A percentile compares a stretch with the other conserved stretches of the same genome.
These are phyloP conservation scores for Lanmaoa rubissima DNA, from an alignment of 768 basidiomycete species.

Conservation along the genomic window DNA sequence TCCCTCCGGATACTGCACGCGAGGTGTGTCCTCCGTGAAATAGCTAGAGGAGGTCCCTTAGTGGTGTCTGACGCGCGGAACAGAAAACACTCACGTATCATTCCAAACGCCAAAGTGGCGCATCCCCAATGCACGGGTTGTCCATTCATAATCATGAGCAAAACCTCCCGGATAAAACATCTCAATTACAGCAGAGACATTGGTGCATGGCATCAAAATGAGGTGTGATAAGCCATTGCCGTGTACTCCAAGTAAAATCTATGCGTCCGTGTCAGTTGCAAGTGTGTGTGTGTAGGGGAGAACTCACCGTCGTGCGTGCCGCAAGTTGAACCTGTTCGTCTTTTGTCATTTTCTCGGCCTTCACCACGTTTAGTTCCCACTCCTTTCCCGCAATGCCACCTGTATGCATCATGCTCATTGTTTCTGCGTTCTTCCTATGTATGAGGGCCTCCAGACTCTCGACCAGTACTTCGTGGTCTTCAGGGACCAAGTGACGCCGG, in stretches of 20 bases:
- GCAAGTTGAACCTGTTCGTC: conserved; percentile 72
- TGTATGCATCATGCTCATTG: not conserved
- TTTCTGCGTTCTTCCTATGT: conserved; percentile 32
- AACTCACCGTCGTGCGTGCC: conserved; percentile 67
- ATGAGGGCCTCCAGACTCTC: conserved; percentile 50
- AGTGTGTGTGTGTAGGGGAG: not conserved
- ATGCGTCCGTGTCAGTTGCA: not conserved
- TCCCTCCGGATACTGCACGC: conserved; percentile 72
- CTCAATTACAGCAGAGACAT: conserved; percentile 79
- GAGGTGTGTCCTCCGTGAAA: conserved; percentile 39
- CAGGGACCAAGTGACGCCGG: conserved; percentile 47
- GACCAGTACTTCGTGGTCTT: conserved; percentile 58
- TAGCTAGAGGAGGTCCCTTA: conserved; percentile 14
- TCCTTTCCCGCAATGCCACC: conserved; percentile 14
- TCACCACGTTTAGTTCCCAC: conserved; percentile 63
- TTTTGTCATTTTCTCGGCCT: conserved; percentile 64
- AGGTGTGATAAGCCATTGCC: conserved; percentile 84
- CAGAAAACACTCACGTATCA: conserved; percentile 51
- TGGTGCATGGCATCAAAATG: conserved; percentile 78
- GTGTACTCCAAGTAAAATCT: conserved; percentile 73
- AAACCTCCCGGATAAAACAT: conserved; percentile 81
- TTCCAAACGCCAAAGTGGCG: conserved; percentile 79
- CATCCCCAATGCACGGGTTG: conserved; percentile 68
- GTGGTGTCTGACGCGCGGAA: not conserved
- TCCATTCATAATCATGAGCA: conserved; percentile 88